These are phyloP conservation scores for Clavariopsis aquatica DNA, from an alignment of 495 filamentous ascomycete species.

Conservation along the genomic window DNA sequence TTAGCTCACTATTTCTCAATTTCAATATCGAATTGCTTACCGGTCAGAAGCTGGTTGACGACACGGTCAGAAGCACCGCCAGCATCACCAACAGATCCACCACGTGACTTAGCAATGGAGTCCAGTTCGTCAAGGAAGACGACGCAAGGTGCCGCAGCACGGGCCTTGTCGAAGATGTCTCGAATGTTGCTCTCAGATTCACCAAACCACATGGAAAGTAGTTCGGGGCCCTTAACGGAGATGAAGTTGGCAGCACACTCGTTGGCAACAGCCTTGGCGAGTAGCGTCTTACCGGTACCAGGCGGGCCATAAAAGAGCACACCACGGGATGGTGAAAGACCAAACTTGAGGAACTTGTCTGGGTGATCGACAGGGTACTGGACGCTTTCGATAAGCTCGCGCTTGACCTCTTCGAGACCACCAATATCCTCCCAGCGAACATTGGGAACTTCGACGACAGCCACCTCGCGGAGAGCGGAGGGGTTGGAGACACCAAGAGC, in stretches of 20 bases:
- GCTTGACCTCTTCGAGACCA: slow-evolving; percentile 97
- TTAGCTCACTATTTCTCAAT: slow-evolving; percentile 14
- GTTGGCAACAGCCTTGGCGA: slow-evolving; percentile 99
- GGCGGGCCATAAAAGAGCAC: slow-evolving; percentile 98
- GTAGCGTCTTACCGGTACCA: slow-evolving; percentile 99
- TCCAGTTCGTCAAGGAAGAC: slow-evolving; percentile 99
- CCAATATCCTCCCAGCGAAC: slow-evolving; percentile 99
- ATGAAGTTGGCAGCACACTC: slow-evolving; percentile 99
- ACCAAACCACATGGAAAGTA: slow-evolving; percentile 99
- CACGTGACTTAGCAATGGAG: slow-evolving; percentile 98
- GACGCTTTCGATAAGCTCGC: slow-evolving; percentile 98
- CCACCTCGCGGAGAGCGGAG: slow-evolving; percentile 96
- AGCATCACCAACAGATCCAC: slow-evolving; percentile 94
- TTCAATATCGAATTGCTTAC: slow-evolving; percentile 56
- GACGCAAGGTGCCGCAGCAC: slow-evolving; percentile 95
- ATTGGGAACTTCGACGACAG: slow-evolving; percentile 98
- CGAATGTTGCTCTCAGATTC: slow-evolving; percentile 99
- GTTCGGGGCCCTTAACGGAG: slow-evolving; percentile 95
- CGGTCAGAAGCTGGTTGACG: slow-evolving; percentile 97
- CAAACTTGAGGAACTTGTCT: slow-evolving; percentile 99
- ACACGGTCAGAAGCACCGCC: slow-evolving; percentile 99
- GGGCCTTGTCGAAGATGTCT: slow-evolving; percentile 99
- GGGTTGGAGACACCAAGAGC: slow-evolving; percentile 97
- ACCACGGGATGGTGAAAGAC: slow-evolving; percentile 95
- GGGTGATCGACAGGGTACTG: slow-evolving; percentile 99